Percentiles rank a stretch among this genome's conserved stretches.
Evolutionary conservation across 2,329 filamentous ascomycete genomes (phyloP).

Genomic region (Dendryphion nanum): DNA sequence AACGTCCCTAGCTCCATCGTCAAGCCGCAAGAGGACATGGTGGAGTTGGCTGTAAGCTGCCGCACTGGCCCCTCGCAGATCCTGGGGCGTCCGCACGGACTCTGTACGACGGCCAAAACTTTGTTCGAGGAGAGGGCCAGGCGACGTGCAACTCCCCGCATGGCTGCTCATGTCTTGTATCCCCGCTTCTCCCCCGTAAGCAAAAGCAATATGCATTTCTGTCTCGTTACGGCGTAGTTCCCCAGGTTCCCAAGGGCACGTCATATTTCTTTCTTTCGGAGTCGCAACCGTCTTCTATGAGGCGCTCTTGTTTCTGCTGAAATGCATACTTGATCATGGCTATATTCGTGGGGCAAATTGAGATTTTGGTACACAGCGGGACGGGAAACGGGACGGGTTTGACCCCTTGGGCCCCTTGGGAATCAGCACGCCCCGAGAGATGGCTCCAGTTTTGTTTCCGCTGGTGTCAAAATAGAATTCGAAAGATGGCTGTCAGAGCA

Average conservation of each 20-base stretch:
- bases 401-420: too few species aligned
- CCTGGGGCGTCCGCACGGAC: constrained; percentile 22
- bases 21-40: too few species aligned
- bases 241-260: too few species aligned
- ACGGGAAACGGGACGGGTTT: constrained; percentile 26
- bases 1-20: constrained; percentile 31
- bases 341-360: not conserved
- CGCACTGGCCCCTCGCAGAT: constrained; percentile 27
- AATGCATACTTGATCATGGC: too few species aligned
- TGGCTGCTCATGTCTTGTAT: constrained; percentile 10
- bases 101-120: constrained; percentile 26
- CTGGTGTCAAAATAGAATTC: not conserved
- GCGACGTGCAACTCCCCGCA: constrained; percentile 23
- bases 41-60: too few species aligned
- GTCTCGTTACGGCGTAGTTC: too few species aligned
- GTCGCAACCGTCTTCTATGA: too few species aligned
- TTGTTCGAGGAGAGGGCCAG: constrained; percentile 22
- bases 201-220: constrained; percentile 21
- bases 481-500: too few species aligned
- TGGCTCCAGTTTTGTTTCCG: constrained; percentile 23
- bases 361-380: constrained; percentile 26
- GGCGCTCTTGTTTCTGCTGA: too few species aligned
- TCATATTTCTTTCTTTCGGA: too few species aligned
- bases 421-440: constrained; percentile 29
- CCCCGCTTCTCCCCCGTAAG: constrained; percentile 25